Base-by-base conservation (phyloP, 345 rosid genomes). In the Aethionema arabicum region DNA sequence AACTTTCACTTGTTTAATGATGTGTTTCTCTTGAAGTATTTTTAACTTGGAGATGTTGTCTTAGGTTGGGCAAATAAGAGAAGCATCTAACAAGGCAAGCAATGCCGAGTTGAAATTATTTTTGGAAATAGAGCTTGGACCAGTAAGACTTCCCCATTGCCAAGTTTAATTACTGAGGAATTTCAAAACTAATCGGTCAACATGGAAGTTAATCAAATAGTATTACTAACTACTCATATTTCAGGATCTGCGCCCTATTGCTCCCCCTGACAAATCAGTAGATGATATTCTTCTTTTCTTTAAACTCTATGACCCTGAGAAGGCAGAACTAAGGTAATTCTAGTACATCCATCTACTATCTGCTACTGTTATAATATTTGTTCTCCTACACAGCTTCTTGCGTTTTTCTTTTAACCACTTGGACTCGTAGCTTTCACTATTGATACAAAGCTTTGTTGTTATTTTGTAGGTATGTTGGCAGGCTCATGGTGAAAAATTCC, bases 21-120 rank as follows among this genome's bases (percentile, higher is more conserved):
- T 30, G 59, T 31, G 29, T 29, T 38, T 44, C 38, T 52, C 16
- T 30, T 52, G 14, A 30, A 65, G 12, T 33, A 21, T n/a, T 54
- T 32, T 54, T 32, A 52, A 30, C 47, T 39, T 37, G 39, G 16
- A 42, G 59, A 56, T 53, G 15, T 68, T 42, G 29, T 49, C 77
- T 50, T 71, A 93, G 99, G 99, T 90, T 68, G 99, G 96, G 60
- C 95, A 86, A 58, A 75, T 93, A 74, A 86, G 84, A 73, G 99
- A 93, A 70, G 82, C 79, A 33, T 82, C 87, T 38, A 90, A 84
- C 76, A 90, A 87, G 80, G 69, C 83, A 8, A 74, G 72, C 69
- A 87, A 78, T 76, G 92, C 95, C 4, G 99, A 93, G 62, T 63
- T 93, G 52, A 93, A 90, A 71, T 60, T 93, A 62, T 90, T 87